Conservation (phyloP, 192 early-diverging fungal species). For the Podila clonocystis region DNA sequence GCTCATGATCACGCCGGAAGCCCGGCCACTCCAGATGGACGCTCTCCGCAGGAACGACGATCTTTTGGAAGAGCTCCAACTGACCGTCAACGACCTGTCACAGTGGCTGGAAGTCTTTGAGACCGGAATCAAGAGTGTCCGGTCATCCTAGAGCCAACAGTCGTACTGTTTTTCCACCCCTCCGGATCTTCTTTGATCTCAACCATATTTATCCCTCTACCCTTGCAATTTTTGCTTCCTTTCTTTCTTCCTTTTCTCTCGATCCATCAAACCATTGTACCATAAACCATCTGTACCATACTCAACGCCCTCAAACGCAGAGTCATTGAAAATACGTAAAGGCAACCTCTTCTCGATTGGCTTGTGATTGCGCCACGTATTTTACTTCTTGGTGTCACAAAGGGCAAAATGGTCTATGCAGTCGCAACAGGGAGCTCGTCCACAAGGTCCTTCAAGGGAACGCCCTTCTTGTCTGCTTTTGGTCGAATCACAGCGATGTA, state of each 20-base stretch:
- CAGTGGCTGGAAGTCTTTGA: conserved; percentile 60
- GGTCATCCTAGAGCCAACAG: background rate
- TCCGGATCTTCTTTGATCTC: background rate
- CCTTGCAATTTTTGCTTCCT: background rate
- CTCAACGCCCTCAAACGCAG: no score
- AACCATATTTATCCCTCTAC: background rate
- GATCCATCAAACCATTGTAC: background rate
- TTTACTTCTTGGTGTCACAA: background rate
- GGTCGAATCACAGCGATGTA: conserved; percentile 46
- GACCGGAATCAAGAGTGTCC: conserved; percentile 47
- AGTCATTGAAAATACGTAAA: no score
- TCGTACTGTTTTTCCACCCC: background rate
- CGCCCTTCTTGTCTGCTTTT: conserved; percentile 34
- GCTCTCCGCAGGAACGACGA: conserved; percentile 53
- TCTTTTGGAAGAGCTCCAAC: conserved; percentile 51
- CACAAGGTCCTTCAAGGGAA: conserved; percentile 24
- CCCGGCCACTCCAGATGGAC: conserved; percentile 53
- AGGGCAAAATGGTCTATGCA: background rate
- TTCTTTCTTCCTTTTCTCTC: conserved; percentile 2
- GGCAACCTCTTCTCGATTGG: no score
- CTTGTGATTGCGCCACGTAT: no score
- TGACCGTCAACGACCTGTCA: conserved; percentile 51
- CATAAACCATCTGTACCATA: background rate
- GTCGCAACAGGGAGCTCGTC: background rate
- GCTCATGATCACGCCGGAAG: conserved; percentile 48